These are phyloP conservation scores for Purpureocillium lavendulum DNA, from an alignment of 2,329 filamentous ascomycete genomes.

Conservation along the genomic window DNA sequence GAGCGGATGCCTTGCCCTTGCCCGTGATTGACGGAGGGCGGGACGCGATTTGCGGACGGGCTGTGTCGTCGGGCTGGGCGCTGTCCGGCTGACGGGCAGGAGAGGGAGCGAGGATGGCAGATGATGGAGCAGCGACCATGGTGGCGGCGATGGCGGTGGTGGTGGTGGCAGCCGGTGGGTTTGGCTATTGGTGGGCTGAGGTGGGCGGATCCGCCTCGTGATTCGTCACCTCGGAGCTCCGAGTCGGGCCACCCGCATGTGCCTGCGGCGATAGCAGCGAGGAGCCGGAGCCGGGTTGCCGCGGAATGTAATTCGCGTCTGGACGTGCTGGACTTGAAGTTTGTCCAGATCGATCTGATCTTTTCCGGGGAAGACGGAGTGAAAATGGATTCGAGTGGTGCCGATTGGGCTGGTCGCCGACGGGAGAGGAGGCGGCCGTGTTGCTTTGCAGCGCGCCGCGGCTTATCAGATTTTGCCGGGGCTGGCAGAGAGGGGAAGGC, in stretches of 20 bases:
- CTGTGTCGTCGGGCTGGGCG: neutral
- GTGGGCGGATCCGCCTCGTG: conserved; percentile 3
- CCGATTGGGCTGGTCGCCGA: too few relatives aligned
- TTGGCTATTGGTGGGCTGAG: conserved; percentile 3
- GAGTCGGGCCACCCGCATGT: conserved; percentile 8
- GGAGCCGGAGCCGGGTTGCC: neutral
- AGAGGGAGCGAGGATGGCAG: conserved; percentile 12
- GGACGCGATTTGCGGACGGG: conserved; percentile 2
- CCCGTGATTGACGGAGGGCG: neutral
- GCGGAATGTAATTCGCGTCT: neutral
- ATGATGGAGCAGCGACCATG: conserved; percentile 13
- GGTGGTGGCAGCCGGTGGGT: conserved; percentile 8
- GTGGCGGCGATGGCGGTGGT: conserved; percentile 14
- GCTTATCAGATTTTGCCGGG: too few relatives aligned
- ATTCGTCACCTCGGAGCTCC: conserved; percentile 18
- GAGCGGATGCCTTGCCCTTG: conserved; percentile 1
- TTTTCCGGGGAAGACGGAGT: too few relatives aligned
- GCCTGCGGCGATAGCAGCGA: conserved; percentile 3
- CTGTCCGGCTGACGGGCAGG: conserved; percentile 6
- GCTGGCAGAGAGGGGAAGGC: too few relatives aligned
- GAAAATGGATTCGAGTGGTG: too few relatives aligned
- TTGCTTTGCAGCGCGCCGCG: too few relatives aligned
- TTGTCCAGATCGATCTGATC: too few relatives aligned
- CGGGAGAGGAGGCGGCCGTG: too few relatives aligned
- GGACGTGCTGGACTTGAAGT: neutral